A percentile compares a stretch with the other conserved stretches of the same genome.
Conservation (phyloP, 441 rosid genomes). For the Gossypium davidsonii region DNA sequence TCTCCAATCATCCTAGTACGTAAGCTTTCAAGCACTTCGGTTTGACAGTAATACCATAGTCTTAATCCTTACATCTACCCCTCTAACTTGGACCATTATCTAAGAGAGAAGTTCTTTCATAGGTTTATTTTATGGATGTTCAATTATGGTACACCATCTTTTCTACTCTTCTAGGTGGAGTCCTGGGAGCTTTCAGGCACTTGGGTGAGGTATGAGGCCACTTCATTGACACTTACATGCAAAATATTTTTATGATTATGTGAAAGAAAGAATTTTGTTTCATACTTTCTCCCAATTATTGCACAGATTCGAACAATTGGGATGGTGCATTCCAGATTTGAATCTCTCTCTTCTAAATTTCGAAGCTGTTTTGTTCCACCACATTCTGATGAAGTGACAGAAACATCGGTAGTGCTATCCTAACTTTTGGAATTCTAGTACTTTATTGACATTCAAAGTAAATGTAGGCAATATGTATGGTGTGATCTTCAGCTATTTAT, state of each 20-base stretch:
- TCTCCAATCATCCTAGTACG: constrained; percentile 85
- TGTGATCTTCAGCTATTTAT: not conserved
- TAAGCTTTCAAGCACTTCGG: constrained; percentile 5
- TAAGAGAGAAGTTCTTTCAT: constrained; percentile 13
- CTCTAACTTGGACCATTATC: constrained; percentile 14
- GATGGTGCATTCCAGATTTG: constrained; percentile 89
- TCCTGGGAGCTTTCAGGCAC: constrained; percentile 91
- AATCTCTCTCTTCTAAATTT: constrained; percentile 56
- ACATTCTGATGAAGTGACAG: constrained; percentile 22
- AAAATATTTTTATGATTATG: not conserved
- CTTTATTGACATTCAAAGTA: not conserved
- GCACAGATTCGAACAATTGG: constrained; percentile 87
- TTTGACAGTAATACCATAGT: not conserved
- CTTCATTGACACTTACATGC: not conserved
- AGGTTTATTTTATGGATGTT: constrained; percentile 91
- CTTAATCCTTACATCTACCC: not conserved
- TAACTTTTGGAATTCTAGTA: constrained; percentile 7
- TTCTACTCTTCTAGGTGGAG: constrained; percentile 88
- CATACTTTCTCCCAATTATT: constrained; percentile 5
- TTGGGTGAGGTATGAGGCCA: constrained; percentile 79
- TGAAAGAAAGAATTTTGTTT: not conserved
- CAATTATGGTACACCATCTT: constrained; percentile 98
- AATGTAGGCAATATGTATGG: not conserved
- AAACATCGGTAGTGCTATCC: constrained; percentile 29
- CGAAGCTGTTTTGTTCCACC: constrained; percentile 55